Conservation (phyloP, 2,329 filamentous ascomycete species). For the Amesomyces nigricolor region DNA sequence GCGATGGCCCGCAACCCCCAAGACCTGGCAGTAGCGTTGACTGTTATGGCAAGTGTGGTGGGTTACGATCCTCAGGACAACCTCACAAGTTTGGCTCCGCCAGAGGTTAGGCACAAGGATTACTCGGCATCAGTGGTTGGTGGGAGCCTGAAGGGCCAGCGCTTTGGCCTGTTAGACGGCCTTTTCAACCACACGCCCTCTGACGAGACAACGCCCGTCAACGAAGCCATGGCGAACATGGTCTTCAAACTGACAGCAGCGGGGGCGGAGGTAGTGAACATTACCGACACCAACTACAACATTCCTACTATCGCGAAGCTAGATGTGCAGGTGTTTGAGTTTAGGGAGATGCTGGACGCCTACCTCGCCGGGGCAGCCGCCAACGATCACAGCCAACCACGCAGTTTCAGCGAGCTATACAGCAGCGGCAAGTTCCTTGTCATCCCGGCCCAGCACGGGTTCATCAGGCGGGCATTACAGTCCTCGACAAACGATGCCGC, state of each 20-base stretch:
- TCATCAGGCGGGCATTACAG: conserved; percentile 44
- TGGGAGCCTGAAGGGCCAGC: conserved; percentile 27
- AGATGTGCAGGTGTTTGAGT: conserved; percentile 59
- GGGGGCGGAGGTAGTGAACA: conserved; percentile 46
- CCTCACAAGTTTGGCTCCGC: conserved; percentile 43
- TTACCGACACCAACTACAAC: conserved; percentile 47
- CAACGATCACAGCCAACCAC: conserved; percentile 34
- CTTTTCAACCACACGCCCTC: conserved; percentile 51
- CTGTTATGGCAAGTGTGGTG: conserved; percentile 44
- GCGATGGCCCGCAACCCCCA: conserved; percentile 47
- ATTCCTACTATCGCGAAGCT: conserved; percentile 42
- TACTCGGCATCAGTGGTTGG: conserved; percentile 39
- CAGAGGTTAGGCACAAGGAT: conserved; percentile 37
- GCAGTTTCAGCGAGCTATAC: conserved; percentile 46
- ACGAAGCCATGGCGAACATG: conserved; percentile 44
- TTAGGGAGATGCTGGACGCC: conserved; percentile 46
- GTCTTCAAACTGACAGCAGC: conserved; percentile 40
- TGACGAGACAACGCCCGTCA: conserved; percentile 53
- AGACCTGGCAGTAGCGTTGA: conserved; percentile 46
- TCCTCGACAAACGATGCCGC: conserved; percentile 43
- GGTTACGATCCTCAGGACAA: conserved; percentile 49
- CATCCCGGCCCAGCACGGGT: conserved; percentile 52
- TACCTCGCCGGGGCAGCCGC: conserved; percentile 48
- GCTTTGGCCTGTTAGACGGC: conserved; percentile 38
- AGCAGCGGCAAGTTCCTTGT: conserved; percentile 48